These are phyloP conservation scores for Rhododendron williamsianum DNA, from an alignment of 148 eudicot genomes.

Conservation along the genomic window DNA sequence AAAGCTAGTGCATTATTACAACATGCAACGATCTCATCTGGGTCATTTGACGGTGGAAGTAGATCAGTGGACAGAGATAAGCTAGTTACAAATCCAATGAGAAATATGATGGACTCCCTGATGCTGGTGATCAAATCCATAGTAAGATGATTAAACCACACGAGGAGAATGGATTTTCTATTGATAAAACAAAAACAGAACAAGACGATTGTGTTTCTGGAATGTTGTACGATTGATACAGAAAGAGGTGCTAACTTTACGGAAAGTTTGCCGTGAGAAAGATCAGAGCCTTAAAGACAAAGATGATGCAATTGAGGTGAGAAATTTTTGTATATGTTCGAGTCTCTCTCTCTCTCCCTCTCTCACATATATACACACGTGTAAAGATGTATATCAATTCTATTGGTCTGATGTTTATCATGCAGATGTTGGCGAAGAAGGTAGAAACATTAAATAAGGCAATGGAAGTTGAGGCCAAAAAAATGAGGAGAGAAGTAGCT, in stretches of 20 bases:
- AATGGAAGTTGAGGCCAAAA: constrained; percentile 88
- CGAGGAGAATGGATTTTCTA: constrained; percentile 26
- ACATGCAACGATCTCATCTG: constrained; percentile 39
- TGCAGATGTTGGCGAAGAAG: constrained; percentile 79
- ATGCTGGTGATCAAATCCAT: constrained; percentile 23
- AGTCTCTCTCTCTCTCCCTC: constrained; percentile 9
- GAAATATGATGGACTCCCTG: constrained; percentile 18
- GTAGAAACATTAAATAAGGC: constrained; percentile 87
- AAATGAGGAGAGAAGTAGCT: constrained; percentile 77
- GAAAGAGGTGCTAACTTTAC: constrained; percentile 69
- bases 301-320: constrained; percentile 88
- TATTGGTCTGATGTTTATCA: neutral
- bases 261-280: constrained; percentile 83
- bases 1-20: constrained; percentile 37
- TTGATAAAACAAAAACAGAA: constrained; percentile 32
- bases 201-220: constrained; percentile 75
- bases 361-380: neutral
- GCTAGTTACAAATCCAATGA: constrained; percentile 13
- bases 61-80: constrained; percentile 34
- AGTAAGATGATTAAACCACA: constrained; percentile 13
- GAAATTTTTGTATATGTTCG: constrained; percentile 1
- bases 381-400: neutral
- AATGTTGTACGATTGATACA: constrained; percentile 79
- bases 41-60: constrained; percentile 53
- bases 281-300: constrained; percentile 78